Evolutionary conservation across 768 basidiomycete genomes (phyloP).

Genomic region (Cystobasidium ongulense): DNA sequence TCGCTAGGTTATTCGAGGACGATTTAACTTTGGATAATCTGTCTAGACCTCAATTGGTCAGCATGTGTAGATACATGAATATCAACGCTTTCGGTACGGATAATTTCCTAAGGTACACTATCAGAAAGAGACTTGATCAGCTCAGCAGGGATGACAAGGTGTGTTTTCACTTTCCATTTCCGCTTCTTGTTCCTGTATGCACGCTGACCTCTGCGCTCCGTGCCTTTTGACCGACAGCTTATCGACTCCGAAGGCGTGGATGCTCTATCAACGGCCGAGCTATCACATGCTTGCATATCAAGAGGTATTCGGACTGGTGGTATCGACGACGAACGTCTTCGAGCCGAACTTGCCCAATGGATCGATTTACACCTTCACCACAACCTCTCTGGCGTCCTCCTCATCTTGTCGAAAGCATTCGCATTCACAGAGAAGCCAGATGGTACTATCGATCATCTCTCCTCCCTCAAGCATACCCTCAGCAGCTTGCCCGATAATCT

Average conservation of each 20-base stretch:
- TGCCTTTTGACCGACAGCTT: slow-evolving; percentile 49
- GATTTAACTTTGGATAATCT: slow-evolving; percentile 97
- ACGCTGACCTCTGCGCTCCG: slow-evolving; percentile 10
- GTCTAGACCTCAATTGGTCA: slow-evolving; percentile 93
- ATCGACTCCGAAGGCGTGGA: slow-evolving; percentile 85
- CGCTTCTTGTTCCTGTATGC: neutral
- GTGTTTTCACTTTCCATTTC: slow-evolving; percentile 25
- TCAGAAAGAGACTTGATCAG: slow-evolving; percentile 70
- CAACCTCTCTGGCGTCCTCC: slow-evolving; percentile 82
- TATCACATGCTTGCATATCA: slow-evolving; percentile 85
- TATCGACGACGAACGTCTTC: slow-evolving; percentile 57
- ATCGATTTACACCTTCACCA: slow-evolving; percentile 78
- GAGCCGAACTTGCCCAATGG: slow-evolving; percentile 87
- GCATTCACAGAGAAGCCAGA: slow-evolving; percentile 64
- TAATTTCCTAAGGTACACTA: slow-evolving; percentile 88
- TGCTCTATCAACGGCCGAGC: slow-evolving; percentile 77
- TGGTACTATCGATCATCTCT: slow-evolving; percentile 76
- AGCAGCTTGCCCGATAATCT: slow-evolving; percentile 87
- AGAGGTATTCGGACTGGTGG: slow-evolving; percentile 73
- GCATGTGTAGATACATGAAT: slow-evolving; percentile 96
- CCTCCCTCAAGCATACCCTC: slow-evolving; percentile 77
- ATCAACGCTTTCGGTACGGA: slow-evolving; percentile 98
- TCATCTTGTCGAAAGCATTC: slow-evolving; percentile 90
- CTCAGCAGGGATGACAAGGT: slow-evolving; percentile 78
- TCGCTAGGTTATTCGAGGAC: slow-evolving; percentile 93